phyloP scores from a whole-genome alignment of 805 yeast species.

The Saturnispora zaruensis region DNA sequence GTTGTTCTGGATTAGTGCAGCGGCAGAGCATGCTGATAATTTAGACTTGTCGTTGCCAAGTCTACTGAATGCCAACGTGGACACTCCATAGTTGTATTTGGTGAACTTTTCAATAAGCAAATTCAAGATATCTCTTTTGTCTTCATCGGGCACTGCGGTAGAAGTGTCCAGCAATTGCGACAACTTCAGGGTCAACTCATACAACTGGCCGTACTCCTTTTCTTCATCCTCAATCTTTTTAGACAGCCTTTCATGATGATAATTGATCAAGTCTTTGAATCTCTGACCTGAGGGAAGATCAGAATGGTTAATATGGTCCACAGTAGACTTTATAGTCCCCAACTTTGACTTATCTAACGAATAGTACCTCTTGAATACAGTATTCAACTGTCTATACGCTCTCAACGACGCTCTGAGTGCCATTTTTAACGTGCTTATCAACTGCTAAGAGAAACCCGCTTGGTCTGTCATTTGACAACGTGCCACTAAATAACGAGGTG shows the following conservation, averaged over 20 bases:
- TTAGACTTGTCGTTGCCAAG: slow-evolving; percentile 5
- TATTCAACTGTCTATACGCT: neutral
- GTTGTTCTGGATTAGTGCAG: slow-evolving; percentile 26
- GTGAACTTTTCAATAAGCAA: slow-evolving; percentile 20
- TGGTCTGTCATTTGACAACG: neutral
- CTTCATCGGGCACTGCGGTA: slow-evolving; percentile 9
- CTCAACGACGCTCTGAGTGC: neutral
- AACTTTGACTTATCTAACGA: neutral
- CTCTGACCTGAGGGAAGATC: slow-evolving; percentile 7
- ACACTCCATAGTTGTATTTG: slow-evolving; percentile 22
- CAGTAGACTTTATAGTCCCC: slow-evolving; percentile 3
- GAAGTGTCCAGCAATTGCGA: slow-evolving; percentile 10
- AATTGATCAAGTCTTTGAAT: slow-evolving; percentile 9
- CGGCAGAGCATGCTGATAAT: slow-evolving; percentile 14
- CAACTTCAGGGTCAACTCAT: slow-evolving; percentile 10
- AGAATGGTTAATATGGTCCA: slow-evolving; percentile 2
- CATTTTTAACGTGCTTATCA: neutral
- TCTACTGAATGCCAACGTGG: slow-evolving; percentile 15
- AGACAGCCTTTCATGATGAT: slow-evolving; percentile 10
- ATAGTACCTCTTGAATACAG: neutral
- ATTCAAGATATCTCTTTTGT: slow-evolving; percentile 18
- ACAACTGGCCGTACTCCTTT: slow-evolving; percentile 12
- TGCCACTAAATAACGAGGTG: neutral
- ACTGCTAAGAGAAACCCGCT: neutral
- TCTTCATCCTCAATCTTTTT: neutral